Conservation (phyloP, 805 yeast species). For the Ogataea nitratoaversa region DNA sequence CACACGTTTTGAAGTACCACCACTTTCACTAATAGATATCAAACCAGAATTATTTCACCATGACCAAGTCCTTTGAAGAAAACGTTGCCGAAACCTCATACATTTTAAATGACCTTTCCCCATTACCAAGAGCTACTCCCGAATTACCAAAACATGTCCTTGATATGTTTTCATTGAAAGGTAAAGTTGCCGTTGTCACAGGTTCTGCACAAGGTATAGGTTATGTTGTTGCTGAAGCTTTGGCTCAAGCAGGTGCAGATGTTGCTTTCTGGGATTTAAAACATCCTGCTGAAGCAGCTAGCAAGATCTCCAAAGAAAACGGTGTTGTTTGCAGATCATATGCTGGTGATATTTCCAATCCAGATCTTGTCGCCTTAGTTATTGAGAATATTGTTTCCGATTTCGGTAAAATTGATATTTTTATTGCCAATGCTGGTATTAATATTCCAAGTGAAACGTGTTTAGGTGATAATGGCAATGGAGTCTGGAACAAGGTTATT, state of each 20-base stretch:
- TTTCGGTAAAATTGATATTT: conserved; percentile 37
- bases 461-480: conserved; percentile 22
- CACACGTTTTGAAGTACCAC: background rate
- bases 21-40: background rate
- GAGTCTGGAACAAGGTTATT: conserved; percentile 34
- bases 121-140: conserved; percentile 52
- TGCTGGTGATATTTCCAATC: conserved; percentile 31
- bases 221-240: conserved; percentile 44
- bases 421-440: conserved; percentile 42
- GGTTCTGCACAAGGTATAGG: conserved; percentile 62
- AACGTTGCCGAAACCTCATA: conserved; percentile 17
- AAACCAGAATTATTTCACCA: conserved; percentile 15
- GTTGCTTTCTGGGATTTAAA: conserved; percentile 35
- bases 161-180: conserved; percentile 35
- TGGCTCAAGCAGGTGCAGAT: conserved; percentile 47
- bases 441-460: conserved; percentile 24
- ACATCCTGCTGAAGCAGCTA: conserved; percentile 12
- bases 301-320: conserved; percentile 7
- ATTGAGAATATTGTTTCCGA: conserved; percentile 27
- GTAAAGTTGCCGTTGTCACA: conserved; percentile 42
- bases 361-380: conserved; percentile 27
- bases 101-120: conserved; percentile 14
- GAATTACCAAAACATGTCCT: conserved; percentile 24
- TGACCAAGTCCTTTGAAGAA: conserved; percentile 13
- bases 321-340: conserved; percentile 16